Percentiles rank a stretch among this genome's conserved stretches.
Conservation (phyloP, 305 asterid species). For the Fraxinus angustifolia region DNA sequence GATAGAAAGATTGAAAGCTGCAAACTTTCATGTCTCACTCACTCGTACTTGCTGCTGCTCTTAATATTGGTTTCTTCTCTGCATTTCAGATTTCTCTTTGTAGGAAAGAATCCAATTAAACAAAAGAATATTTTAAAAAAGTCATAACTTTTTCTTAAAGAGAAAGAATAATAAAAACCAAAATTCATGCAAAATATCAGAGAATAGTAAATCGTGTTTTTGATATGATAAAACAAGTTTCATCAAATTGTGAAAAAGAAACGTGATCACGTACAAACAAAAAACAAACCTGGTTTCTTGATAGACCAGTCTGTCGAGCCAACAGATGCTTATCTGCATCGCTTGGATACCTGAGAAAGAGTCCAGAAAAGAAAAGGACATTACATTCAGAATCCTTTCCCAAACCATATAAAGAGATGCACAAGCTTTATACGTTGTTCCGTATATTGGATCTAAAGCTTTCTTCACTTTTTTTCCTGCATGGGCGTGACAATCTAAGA, state of each 20-base stretch:
- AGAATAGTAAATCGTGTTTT: not conserved
- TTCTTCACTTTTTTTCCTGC: conserved; percentile 21
- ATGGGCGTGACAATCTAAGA: conserved; percentile 67
- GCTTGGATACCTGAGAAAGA: conserved; percentile 96
- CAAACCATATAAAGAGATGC: conserved; percentile 42
- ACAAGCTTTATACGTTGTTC: conserved; percentile 29
- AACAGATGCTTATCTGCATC: conserved; percentile 99
- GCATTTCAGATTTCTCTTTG: conserved; percentile 57
- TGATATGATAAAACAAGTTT: not conserved
- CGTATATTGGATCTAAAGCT: not conserved
- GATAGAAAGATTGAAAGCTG: conserved; percentile 38
- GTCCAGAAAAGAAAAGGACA: conserved; percentile 55
- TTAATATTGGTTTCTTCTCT: conserved; percentile 38
- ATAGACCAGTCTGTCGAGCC: conserved; percentile 97
- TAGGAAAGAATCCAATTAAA: conserved; percentile 40
- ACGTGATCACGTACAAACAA: not conserved
- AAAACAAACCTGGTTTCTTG: conserved; percentile 76
- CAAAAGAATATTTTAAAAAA: conserved; percentile 13
- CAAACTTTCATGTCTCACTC: conserved; percentile 56
- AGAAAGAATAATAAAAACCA: conserved; percentile 16
- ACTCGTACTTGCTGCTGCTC: conserved; percentile 41
- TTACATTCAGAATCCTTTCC: conserved; percentile 40
- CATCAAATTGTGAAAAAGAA: not conserved
- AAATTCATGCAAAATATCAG: conserved; percentile 23
- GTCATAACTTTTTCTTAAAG: conserved; percentile 16